phyloP scores from a whole-genome alignment of 306 rosid genomes.

The Pyrus pyrifolia region DNA sequence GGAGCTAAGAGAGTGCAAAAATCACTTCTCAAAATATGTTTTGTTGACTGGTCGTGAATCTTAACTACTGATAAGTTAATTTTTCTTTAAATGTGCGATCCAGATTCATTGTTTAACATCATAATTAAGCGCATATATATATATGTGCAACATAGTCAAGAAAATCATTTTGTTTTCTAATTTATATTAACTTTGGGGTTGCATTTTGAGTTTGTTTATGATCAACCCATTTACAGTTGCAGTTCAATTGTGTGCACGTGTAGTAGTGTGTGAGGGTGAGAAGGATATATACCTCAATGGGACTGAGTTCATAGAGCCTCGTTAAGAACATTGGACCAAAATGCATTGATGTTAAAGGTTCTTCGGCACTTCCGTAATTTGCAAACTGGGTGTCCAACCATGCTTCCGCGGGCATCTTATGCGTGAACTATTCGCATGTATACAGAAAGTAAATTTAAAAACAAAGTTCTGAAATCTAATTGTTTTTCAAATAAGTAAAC shows the following conservation, averaged over 20 bases:
- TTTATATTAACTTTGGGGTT: background rate
- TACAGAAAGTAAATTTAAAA: background rate
- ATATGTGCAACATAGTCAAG: too few species aligned
- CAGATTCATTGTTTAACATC: too few species aligned
- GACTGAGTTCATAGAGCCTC: constrained; percentile 40
- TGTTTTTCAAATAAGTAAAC: background rate
- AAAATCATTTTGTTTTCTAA: background rate
- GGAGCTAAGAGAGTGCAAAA: too few species aligned
- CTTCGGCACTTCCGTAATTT: constrained; percentile 12
- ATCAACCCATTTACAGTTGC: too few species aligned
- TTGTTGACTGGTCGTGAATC: too few species aligned
- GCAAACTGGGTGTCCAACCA: constrained; percentile 36
- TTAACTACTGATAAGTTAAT: too few species aligned
- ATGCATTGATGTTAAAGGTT: constrained; percentile 20
- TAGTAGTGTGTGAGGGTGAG: background rate
- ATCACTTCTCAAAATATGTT: too few species aligned
- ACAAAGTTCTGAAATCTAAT: background rate
- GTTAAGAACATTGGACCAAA: constrained; percentile 29
- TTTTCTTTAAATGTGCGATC: too few species aligned
- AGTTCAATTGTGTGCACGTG: too few species aligned
- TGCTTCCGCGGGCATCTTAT: constrained; percentile 10
- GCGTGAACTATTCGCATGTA: constrained; percentile 12
- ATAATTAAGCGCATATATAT: too few species aligned
- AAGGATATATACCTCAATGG: constrained; percentile 36
- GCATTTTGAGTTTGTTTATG: too few species aligned